Evolutionary conservation across 139 green algal species (phyloP), one percentile per base, ranked within the genome.

Genomic region (Ettlia oleoabundans): DNA sequence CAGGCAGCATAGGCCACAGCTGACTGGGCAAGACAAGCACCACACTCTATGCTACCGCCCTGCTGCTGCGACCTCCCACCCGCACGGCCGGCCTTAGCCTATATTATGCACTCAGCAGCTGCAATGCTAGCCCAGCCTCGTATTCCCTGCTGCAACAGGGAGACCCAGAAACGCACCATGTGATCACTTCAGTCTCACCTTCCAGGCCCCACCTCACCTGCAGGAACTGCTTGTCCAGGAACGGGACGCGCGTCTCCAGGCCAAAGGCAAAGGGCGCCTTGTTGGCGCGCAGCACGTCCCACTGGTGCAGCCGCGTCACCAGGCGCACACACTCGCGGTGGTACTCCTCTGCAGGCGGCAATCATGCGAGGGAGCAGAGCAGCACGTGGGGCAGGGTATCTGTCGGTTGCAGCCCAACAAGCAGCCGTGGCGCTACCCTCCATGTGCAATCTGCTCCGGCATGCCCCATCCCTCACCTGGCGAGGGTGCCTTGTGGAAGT

Each of bases 401-500:
- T 24, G 15, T 10, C 8, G 7, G 26, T 30, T 33, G 62, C 62
- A 68, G 35, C 65, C 9, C 4, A 35, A 35, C 22, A 3, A 19
- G 8, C 28, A 30, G 38, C 42, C 2, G n/a, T n/a, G n/a, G n/a
- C n/a, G n/a, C n/a, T n/a, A n/a, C n/a, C n/a, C n/a, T n/a, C n/a
- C n/a, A n/a, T n/a, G n/a, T n/a, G n/a, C n/a, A n/a, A n/a, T n/a
- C n/a, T n/a, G n/a, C n/a, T n/a, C n/a, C n/a, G n/a, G n/a, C n/a
- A n/a, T n/a, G n/a, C n/a, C n/a, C n/a, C n/a, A n/a, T n/a, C n/a
- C n/a, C 72, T 33, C 72, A 79, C 69, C 66, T 40, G 88, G 89
- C 89, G 55, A 92, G 62, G 96, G 96, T 9, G 96, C 96, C 81
- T 98, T 98, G 92, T 97, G 96, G 89, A 99, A 99, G 90, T 98